phyloP scores from a whole-genome alignment of 345 rosid species.

The Crucihimalaya himalaica region DNA sequence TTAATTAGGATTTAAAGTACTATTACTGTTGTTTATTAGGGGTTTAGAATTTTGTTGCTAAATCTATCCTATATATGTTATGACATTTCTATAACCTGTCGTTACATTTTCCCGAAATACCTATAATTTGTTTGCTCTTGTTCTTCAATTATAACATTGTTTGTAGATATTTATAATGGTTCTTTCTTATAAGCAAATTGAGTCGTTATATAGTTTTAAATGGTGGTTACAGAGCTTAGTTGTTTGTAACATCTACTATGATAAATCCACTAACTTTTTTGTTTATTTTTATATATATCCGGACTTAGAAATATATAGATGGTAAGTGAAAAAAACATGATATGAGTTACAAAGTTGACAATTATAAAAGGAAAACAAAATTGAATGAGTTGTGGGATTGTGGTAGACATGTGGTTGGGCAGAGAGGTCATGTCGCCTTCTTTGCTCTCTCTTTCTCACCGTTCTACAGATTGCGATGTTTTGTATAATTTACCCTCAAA shows the following conservation, averaged over 20 bases:
- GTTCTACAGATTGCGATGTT: conserved; percentile 39
- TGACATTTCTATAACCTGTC: not conserved
- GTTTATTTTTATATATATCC: not conserved
- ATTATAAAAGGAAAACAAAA: conserved; percentile 18
- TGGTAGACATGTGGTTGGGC: conserved; percentile 47
- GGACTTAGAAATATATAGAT: not conserved
- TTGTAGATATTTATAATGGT: not conserved
- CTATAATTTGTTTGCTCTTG: not conserved
- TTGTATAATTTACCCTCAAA: conserved; percentile 30
- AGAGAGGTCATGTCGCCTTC: conserved; percentile 43
- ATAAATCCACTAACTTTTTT: not conserved
- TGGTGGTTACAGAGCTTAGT: not conserved
- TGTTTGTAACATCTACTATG: not conserved
- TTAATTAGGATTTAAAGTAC: not conserved
- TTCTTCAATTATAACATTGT: not conserved
- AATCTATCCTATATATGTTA: not conserved
- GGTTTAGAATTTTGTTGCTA: not conserved
- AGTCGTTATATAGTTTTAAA: not conserved
- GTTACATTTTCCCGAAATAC: not conserved
- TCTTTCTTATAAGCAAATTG: not conserved
- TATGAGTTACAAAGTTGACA: conserved; percentile 28
- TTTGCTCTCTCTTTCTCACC: conserved; percentile 36
- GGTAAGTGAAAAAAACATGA: conserved; percentile 9
- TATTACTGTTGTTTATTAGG: not conserved
- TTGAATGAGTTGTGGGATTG: conserved; percentile 42